phyloP scores from a whole-genome alignment of 495 filamentous ascomycete genomes.

The Penicillium pulvis region DNA sequence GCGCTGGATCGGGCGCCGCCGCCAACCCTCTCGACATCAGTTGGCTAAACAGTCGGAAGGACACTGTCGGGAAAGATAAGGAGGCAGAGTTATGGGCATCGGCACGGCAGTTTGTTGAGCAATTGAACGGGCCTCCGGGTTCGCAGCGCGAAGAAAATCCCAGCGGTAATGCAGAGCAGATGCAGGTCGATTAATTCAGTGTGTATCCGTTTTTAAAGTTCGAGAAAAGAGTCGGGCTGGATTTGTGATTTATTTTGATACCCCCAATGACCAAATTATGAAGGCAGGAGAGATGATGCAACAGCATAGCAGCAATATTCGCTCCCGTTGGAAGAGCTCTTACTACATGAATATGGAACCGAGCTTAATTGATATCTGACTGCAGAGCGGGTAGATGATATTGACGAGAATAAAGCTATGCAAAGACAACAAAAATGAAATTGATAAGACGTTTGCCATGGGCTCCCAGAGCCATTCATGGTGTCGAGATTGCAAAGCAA shows the following conservation, averaged over 20 bases:
- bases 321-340: not conserved
- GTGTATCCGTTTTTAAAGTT: not conserved
- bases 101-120: constrained; percentile 53
- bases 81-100: constrained; percentile 76
- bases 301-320: not conserved
- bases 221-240: not conserved
- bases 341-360: not conserved
- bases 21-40: constrained; percentile 68
- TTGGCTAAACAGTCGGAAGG: constrained; percentile 79
- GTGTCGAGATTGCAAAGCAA: not conserved
- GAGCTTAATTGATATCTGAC: constrained; percentile 7
- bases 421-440: constrained; percentile 8
- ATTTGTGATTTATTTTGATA: constrained; percentile 28
- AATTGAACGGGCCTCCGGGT: constrained; percentile 21
- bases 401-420: constrained; percentile 24
- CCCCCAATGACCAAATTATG: constrained; percentile 20
- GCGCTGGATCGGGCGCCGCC: constrained; percentile 17
- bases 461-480: constrained; percentile 15
- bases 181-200: constrained; percentile 11
- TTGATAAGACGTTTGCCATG: constrained; percentile 8
- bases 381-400: constrained; percentile 18
- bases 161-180: constrained; percentile 8
- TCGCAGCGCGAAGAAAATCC: constrained; percentile 14
- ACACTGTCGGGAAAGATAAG: constrained; percentile 74
- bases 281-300: not conserved